These are phyloP conservation scores for Aphanomyces cochlioides DNA, from an alignment of 352 stramenopile genomes.

Conservation along the genomic window DNA sequence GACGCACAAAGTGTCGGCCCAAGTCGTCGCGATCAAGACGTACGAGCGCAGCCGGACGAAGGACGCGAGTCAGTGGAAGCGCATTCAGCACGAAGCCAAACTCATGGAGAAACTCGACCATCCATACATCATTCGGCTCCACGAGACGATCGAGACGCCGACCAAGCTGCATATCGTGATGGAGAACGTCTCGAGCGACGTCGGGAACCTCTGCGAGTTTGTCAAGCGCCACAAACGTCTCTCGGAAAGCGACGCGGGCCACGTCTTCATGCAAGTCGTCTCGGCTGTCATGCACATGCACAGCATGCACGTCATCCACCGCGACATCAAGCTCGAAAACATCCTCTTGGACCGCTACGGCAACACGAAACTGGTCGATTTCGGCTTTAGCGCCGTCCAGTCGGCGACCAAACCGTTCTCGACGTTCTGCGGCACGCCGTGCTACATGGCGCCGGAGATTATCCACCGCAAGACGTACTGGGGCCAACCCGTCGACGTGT, in stretches of 20 bases:
- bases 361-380: slow-evolving; percentile 53
- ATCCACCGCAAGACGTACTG: slow-evolving; percentile 37
- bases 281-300: slow-evolving; percentile 46
- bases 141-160: slow-evolving; percentile 58
- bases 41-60: slow-evolving; percentile 35
- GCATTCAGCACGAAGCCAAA: slow-evolving; percentile 51
- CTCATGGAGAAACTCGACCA: slow-evolving; percentile 47
- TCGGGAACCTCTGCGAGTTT: slow-evolving; percentile 46
- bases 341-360: slow-evolving; percentile 47
- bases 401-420: slow-evolving; percentile 18
- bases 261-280: slow-evolving; percentile 46
- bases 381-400: slow-evolving; percentile 65
- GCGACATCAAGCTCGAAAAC: slow-evolving; percentile 78
- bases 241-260: slow-evolving; percentile 36
- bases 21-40: slow-evolving; percentile 58
- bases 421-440: slow-evolving; percentile 36
- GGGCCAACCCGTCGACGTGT: slow-evolving; percentile 37
- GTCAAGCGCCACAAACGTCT: slow-evolving; percentile 40
- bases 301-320: slow-evolving; percentile 53
- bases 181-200: slow-evolving; percentile 38
- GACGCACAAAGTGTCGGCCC: slow-evolving; percentile 43
- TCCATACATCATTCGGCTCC: slow-evolving; percentile 43
- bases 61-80: slow-evolving; percentile 53
- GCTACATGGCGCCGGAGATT: slow-evolving; percentile 36
- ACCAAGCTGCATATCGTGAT: slow-evolving; percentile 58